These are phyloP conservation scores for Colletotrichum sp. DNA, from an alignment of 2,329 filamentous ascomycete species.

Conservation along the genomic window DNA sequence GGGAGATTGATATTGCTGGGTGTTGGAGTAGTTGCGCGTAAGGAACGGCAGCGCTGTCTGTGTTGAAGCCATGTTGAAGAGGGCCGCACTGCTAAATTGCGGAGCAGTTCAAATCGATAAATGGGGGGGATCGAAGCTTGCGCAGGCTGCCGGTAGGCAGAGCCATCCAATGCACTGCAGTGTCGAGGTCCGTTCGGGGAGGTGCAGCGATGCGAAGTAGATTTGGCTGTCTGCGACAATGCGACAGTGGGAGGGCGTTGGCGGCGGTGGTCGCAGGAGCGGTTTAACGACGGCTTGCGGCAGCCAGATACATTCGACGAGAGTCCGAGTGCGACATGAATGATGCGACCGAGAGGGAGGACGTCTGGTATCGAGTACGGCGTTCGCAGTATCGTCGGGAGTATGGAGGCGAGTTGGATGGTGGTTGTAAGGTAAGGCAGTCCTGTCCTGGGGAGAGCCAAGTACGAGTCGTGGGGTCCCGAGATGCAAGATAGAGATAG, in stretches of 20 bases:
- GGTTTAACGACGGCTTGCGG: not conserved
- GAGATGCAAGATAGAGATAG: not conserved
- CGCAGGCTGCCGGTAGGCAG: conserved; percentile 14
- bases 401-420: not conserved
- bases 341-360: not conserved
- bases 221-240: conserved; percentile 10
- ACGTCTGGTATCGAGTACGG: not conserved
- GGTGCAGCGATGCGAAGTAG: conserved; percentile 7
- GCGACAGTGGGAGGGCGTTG: conserved; percentile 1
- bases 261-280: not conserved
- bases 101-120: conserved; percentile 8
- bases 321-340: conserved; percentile 9
- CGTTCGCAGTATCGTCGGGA: not conserved
- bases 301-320: conserved; percentile 1
- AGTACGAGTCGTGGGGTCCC: not conserved
- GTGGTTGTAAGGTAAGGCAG: not conserved
- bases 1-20: conserved; percentile 33
- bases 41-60: conserved; percentile 46
- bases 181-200: conserved; percentile 16
- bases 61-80: conserved; percentile 39
- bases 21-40: conserved; percentile 41
- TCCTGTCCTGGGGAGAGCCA: not conserved
- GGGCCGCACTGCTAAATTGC: conserved; percentile 5
- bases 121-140: conserved; percentile 1
- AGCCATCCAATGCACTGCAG: conserved; percentile 14